A percentile compares a stretch with the other conserved stretches of the same genome.
These are phyloP conservation scores for Aspergillus brasiliensis DNA, from an alignment of 2,329 filamentous ascomycete species.

Conservation along the genomic window DNA sequence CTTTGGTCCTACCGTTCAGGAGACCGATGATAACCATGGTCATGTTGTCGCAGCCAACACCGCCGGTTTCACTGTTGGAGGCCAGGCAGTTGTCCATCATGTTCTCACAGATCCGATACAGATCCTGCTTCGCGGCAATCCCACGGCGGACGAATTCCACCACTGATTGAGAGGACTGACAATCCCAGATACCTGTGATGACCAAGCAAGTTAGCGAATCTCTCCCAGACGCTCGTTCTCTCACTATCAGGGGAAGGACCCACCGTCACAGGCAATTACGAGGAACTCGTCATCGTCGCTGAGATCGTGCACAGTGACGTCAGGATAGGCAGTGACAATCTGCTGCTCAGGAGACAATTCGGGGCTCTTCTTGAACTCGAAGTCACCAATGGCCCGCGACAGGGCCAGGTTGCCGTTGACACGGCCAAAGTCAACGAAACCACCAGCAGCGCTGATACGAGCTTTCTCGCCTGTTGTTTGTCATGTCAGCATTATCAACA, in stretches of 20 bases:
- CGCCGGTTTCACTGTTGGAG: slow-evolving; percentile 95
- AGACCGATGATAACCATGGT: slow-evolving; percentile 92
- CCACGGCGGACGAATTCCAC: slow-evolving; percentile 95
- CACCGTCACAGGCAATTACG: slow-evolving; percentile 90
- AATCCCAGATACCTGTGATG: slow-evolving; percentile 91
- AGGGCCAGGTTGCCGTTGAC: slow-evolving; percentile 97
- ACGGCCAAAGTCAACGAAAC: slow-evolving; percentile 96
- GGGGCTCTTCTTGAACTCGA: slow-evolving; percentile 99
- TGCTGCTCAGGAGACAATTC: slow-evolving; percentile 97
- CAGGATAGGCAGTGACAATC: slow-evolving; percentile 95
- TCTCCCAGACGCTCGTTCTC: neutral
- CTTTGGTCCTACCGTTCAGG: slow-evolving; percentile 87
- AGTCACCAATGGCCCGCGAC: slow-evolving; percentile 96
- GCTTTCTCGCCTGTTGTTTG: slow-evolving; percentile 79
- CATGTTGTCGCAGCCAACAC: slow-evolving; percentile 99
- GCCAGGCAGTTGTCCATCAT: slow-evolving; percentile 99
- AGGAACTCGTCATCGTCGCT: slow-evolving; percentile 94
- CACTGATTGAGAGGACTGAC: slow-evolving; percentile 96
- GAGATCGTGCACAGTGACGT: slow-evolving; percentile 88
- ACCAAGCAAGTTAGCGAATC: slow-evolving; percentile 10
- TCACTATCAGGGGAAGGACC: slow-evolving; percentile 34
- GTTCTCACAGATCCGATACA: slow-evolving; percentile 96
- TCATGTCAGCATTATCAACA: slow-evolving; percentile 13
- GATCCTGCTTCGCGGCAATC: slow-evolving; percentile 92
- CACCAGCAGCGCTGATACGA: slow-evolving; percentile 90